These are phyloP conservation scores for Lagenidium giganteum DNA, from an alignment of 352 stramenopile species.

Conservation along the genomic window DNA sequence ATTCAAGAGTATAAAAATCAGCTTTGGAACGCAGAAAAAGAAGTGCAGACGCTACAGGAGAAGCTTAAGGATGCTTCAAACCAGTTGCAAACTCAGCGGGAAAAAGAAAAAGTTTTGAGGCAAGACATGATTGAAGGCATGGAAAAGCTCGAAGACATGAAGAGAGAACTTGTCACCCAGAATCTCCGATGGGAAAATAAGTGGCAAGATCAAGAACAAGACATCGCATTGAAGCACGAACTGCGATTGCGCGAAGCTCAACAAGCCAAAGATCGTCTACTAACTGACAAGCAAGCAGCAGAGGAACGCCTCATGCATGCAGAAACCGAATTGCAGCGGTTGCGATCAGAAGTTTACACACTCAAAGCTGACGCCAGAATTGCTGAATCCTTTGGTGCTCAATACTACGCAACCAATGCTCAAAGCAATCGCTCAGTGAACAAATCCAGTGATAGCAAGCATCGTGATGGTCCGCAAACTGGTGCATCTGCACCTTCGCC, in stretches of 20 bases:
- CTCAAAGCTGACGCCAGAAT: constrained; percentile 40
- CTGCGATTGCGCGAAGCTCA: constrained; percentile 46
- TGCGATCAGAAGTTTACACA: constrained; percentile 42
- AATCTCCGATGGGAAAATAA: constrained; percentile 69
- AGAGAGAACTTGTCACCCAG: constrained; percentile 53
- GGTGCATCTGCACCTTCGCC: constrained; percentile 36
- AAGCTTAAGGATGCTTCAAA: constrained; percentile 36
- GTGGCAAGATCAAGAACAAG: constrained; percentile 57
- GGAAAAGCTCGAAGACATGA: constrained; percentile 59
- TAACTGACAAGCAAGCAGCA: constrained; percentile 47
- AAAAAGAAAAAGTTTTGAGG: constrained; percentile 56
- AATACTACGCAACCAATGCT: too few relatives aligned
- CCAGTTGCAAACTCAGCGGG: constrained; percentile 43
- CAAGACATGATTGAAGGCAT: constrained; percentile 44
- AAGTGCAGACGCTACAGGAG: constrained; percentile 35
- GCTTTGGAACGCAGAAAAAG: constrained; percentile 37
- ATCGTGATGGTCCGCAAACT: too few relatives aligned
- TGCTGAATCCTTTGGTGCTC: constrained; percentile 38
- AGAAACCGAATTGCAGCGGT: constrained; percentile 54
- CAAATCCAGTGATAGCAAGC: constrained; percentile 4
- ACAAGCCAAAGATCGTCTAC: constrained; percentile 42
- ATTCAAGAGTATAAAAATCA: constrained; percentile 47
- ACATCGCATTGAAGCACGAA: constrained; percentile 36
- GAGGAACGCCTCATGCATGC: constrained; percentile 54
- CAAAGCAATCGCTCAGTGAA: not conserved